phyloP scores from a whole-genome alignment of 805 yeast species.

The Pichia scutulata region DNA sequence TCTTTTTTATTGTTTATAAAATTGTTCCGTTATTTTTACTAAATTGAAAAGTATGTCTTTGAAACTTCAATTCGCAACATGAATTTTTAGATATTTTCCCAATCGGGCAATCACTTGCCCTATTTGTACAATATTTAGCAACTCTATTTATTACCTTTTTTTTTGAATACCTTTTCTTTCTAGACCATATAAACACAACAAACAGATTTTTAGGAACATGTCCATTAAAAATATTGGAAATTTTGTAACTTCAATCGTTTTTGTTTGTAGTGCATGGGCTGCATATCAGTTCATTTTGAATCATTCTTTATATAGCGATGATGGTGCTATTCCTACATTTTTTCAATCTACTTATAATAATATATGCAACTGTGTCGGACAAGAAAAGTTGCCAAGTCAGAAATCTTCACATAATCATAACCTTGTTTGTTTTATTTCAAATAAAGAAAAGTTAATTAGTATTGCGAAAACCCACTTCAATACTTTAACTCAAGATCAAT shows the following conservation, averaged over 20 bases:
- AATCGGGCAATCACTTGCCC: background rate
- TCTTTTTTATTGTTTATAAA: background rate
- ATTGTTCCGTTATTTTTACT: background rate
- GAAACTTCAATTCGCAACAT: background rate
- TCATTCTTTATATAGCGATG: background rate
- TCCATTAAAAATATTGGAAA: background rate
- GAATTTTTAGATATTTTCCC: background rate
- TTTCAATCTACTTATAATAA: conserved; percentile 2
- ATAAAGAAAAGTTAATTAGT: background rate
- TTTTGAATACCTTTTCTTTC: background rate
- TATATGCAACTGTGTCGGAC: conserved; percentile 1
- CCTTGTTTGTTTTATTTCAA: background rate
- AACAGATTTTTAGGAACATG: background rate
- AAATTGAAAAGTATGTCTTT: background rate
- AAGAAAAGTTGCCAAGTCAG: background rate
- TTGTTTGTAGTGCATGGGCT: background rate
- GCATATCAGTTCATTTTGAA: background rate
- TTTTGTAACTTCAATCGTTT: background rate
- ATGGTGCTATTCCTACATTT: background rate
- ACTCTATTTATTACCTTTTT: background rate
- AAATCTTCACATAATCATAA: background rate
- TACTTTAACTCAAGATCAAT: background rate
- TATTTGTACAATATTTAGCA: background rate
- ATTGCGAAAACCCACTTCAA: background rate
- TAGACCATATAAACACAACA: background rate